Conservation (phyloP, 495 filamentous ascomycete species). For the Friedmanniomyces simplex region DNA sequence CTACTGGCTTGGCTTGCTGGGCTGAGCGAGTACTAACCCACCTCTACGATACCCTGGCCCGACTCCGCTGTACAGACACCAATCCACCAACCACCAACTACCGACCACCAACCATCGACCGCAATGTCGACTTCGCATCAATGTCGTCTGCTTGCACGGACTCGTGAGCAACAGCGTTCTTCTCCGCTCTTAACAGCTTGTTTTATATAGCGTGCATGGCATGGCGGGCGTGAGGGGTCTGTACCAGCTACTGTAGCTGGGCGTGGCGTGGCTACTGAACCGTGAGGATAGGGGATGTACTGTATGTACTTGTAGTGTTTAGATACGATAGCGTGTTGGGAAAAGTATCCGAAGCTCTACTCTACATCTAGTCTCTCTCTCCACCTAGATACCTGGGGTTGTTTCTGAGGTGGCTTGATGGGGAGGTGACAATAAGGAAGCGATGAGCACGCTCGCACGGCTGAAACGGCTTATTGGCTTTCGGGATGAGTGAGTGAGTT, state of each 20-base stretch:
- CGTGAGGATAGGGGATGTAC: background rate
- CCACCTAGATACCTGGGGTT: too few species aligned
- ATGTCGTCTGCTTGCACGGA: too few species aligned
- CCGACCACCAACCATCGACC: too few species aligned
- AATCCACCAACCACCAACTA: too few species aligned
- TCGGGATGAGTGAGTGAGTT: too few species aligned
- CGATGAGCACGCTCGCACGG: too few species aligned
- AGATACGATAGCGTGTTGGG: slow-evolving; percentile 11
- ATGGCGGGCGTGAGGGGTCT: background rate
- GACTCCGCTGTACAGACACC: slow-evolving; percentile 5
- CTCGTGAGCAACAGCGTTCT: background rate
- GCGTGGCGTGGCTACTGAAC: background rate
- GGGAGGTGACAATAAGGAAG: too few species aligned
- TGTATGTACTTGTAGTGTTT: slow-evolving; percentile 20
- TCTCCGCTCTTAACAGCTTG: background rate
- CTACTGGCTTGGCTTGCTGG: background rate
- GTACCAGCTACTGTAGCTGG: background rate
- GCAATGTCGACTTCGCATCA: background rate
- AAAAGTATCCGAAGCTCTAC: background rate
- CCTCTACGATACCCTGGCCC: background rate
- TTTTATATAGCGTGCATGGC: background rate
- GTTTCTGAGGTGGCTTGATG: too few species aligned
- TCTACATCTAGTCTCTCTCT: too few species aligned
- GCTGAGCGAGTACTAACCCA: background rate
- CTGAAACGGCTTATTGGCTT: too few species aligned